Base-by-base conservation (phyloP, 2,329 filamentous ascomycete genomes). In the Dothidotthia symphoricarpi region DNA sequence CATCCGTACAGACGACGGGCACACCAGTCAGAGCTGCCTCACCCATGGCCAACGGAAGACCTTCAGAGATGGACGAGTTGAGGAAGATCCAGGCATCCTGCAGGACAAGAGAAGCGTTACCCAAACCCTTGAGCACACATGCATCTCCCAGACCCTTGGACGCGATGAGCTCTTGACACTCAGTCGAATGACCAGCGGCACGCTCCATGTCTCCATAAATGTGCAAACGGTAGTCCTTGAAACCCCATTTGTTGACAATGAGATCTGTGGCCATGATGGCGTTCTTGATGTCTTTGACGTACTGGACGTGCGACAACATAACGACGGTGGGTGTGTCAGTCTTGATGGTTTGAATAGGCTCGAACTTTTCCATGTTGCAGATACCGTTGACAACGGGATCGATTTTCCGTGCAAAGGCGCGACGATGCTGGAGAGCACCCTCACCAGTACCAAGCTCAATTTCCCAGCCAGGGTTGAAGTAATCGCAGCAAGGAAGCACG, bases 341-440 rank as follows among this genome's bases (percentile, higher is more conserved):
- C 35, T 76, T 76, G 49, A 82, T 78, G 37, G 78, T 73, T 31
- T 78, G 74, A 14, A 82, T 75, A 0, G 80, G 80, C 77, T 74
- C 64, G 57, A 82, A 82, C 44, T 75, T 75, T 34, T 78, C 75
- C 76, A 80, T 81, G 55, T 83, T 77, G 32, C 75, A 75, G 47
- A 83, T 82, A 33, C 80, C 80, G 53, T 83, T 83, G 47, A 82
- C 78, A 24, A 83, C 78, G 2, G 80, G 80, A 46, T 82, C 79
- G 28, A 83, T 76, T 55, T 81, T 81, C 34, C 78, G 72, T 31
- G 67, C 68, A 67, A 81, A 82, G 7, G 70, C 68, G 40, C 77
- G 78, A 43, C 76, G 73, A 53, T 79, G 77, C 37, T 76, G 73
- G 27, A 81, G 69, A 11, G 69, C 68, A 13, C 79, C 78, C 48